Conservation (phyloP, 176 grass and related monocot species). For the Urochloa ruziziensis region DNA sequence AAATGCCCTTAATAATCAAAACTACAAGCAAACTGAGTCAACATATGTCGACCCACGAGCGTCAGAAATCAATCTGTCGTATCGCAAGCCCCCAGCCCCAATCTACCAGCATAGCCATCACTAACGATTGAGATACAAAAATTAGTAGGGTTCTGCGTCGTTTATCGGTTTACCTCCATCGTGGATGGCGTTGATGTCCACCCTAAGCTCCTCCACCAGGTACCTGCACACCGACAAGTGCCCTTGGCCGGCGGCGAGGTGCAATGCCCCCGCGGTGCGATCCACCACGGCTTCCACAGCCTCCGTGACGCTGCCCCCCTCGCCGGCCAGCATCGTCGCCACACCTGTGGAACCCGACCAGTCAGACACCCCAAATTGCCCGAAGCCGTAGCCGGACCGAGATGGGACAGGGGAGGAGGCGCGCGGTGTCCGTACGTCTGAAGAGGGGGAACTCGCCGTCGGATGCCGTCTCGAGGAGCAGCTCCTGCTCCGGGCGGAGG, state of each 20-base stretch:
- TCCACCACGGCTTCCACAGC: neutral
- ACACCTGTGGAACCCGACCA: neutral
- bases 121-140: too few species aligned
- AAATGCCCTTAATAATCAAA: neutral
- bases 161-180: neutral
- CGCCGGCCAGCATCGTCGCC: neutral
- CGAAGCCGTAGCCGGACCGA: neutral
- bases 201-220: neutral
- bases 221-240: neutral
- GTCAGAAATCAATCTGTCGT: too few species aligned
- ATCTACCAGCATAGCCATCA: neutral
- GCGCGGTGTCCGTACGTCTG: neutral
- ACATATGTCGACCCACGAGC: too few species aligned
- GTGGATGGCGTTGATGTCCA: neutral
- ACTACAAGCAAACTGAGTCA: neutral
- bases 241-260: neutral
- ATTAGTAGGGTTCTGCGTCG: too few species aligned
- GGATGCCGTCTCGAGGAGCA: slow-evolving; percentile 10
- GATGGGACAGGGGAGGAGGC: neutral
- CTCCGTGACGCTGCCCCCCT: neutral
- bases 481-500: slow-evolving; percentile 5
- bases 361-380: neutral
- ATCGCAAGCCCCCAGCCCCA: neutral
- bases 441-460: neutral
- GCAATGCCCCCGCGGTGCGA: neutral